phyloP scores from a whole-genome alignment of 148 eudicot species.

The Bassia scoparia region DNA sequence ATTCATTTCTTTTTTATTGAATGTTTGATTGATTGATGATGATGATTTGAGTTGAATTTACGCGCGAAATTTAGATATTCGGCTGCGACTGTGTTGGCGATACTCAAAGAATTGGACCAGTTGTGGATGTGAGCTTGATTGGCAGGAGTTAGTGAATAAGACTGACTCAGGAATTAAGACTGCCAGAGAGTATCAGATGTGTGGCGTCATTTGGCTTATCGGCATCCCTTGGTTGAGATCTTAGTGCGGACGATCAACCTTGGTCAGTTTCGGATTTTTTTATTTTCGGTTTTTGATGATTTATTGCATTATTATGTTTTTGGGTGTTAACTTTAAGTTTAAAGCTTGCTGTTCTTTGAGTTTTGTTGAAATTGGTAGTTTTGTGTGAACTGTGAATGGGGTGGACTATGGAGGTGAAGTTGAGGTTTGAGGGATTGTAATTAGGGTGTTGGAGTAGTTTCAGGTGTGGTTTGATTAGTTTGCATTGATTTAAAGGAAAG shows the following conservation, averaged over 20 bases:
- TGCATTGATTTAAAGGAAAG: too few relatives aligned
- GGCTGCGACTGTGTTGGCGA: constrained; percentile 48
- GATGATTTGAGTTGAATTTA: neutral
- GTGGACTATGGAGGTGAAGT: neutral
- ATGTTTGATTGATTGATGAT: neutral
- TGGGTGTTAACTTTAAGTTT: neutral
- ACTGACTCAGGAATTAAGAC: constrained; percentile 58
- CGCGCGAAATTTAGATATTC: constrained; percentile 51
- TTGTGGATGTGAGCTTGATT: constrained; percentile 51
- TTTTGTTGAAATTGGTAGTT: neutral
- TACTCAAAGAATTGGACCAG: constrained; percentile 63
- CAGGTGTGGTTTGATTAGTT: neutral
- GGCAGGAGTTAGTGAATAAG: constrained; percentile 63
- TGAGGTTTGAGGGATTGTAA: neutral
- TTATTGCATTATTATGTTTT: neutral
- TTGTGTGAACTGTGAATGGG: neutral
- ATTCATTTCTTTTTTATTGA: neutral
- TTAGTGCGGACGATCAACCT: constrained; percentile 35
- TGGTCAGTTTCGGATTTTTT: constrained; percentile 32
- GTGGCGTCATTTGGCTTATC: constrained; percentile 92
- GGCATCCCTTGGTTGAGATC: constrained; percentile 42
- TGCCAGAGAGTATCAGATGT: constrained; percentile 72
- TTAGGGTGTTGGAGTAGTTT: neutral
- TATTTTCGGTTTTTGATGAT: neutral
- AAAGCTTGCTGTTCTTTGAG: neutral